Percentiles rank a stretch among this genome's conserved stretches.
phyloP scores from a whole-genome alignment of 352 stramenopile genomes.

The Globisporangium echinulatum region DNA sequence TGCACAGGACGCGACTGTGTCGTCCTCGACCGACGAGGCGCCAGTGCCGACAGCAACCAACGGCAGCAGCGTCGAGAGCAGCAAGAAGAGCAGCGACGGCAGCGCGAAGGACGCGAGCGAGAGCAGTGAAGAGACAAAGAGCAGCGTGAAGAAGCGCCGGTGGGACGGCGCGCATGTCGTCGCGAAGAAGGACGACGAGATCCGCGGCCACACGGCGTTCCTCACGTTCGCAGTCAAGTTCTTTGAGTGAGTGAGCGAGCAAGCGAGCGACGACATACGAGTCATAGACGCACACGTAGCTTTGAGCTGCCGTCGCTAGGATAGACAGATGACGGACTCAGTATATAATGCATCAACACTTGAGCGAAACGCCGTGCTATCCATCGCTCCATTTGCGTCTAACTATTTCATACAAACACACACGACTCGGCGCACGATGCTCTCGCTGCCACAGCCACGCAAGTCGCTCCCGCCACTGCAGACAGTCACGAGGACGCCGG shows the following conservation, averaged over 20 bases:
- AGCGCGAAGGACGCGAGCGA: slow-evolving; percentile 18
- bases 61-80: slow-evolving; percentile 13
- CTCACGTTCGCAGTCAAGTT: slow-evolving; percentile 86
- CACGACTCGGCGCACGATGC: neutral
- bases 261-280: too few relatives aligned
- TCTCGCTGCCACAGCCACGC: neutral
- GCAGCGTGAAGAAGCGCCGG: slow-evolving; percentile 42
- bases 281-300: too few relatives aligned
- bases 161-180: slow-evolving; percentile 59
- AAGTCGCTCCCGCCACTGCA: neutral
- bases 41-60: slow-evolving; percentile 11
- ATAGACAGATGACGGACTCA: too few relatives aligned
- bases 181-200: slow-evolving; percentile 83
- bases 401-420: too few relatives aligned
- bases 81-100: slow-evolving; percentile 1
- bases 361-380: too few relatives aligned
- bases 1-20: slow-evolving; percentile 11
- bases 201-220: slow-evolving; percentile 82
- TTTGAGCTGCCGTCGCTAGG: too few relatives aligned
- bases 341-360: too few relatives aligned
- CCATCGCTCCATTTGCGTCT: too few relatives aligned
- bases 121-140: slow-evolving; percentile 13
- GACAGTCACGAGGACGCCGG: neutral
- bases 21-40: slow-evolving; percentile 1
- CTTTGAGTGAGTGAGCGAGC: slow-evolving; percentile 19